Base-by-base conservation (phyloP, 2,329 filamentous ascomycete species). In the Stachybotrys elegans region DNA sequence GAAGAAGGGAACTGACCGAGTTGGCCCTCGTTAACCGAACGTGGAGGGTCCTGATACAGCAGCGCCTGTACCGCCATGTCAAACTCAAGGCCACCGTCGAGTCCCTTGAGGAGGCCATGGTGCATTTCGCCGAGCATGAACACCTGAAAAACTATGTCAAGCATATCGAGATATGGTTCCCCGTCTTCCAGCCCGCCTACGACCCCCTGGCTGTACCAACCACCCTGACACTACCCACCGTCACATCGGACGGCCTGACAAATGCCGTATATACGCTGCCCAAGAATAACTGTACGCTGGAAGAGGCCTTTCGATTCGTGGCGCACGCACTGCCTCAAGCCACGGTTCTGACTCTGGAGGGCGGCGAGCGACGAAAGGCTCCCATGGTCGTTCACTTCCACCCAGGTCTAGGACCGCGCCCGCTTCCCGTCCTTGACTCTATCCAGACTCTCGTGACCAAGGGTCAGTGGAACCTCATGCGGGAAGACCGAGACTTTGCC, bases 161-260 rank as follows among this genome's bases (percentile, higher is more conserved):
- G 51, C 85, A 89, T 56, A 76, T 88, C 47, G 85, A 89, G 62
- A 73, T 88, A 34, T 89, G 85, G 84, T 86, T 89, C 49, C 85
- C 86, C 4, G 84, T 88, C 32, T 89, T 85, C 54, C 76, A 83
- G 51, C 78, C 77, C 17, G 75, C 73, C 12, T 69, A 71, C 45
- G 65, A 69, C 9, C 65, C 72, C 5, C 55, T 67, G 32, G 63
- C 68, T 4, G 51, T 69, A 17, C 68, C 70, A 14, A 68, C 69
- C 32, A 68, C 66, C 1, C 64, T 72, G 41, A 62, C 69, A 2
- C 61, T 78, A 9, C 76, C 75, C 7, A 75, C 70, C 1, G 70
- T 79, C n/a, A 75, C 73, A 3, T 69, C 70, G 32, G 75, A 78
- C 47, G 75, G 76, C 22, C 64, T 79, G 44, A 75, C 73, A n/a